These are phyloP conservation scores for Sordariomycetes sp. DNA, from an alignment of 2,329 filamentous ascomycete genomes.

Conservation along the genomic window DNA sequence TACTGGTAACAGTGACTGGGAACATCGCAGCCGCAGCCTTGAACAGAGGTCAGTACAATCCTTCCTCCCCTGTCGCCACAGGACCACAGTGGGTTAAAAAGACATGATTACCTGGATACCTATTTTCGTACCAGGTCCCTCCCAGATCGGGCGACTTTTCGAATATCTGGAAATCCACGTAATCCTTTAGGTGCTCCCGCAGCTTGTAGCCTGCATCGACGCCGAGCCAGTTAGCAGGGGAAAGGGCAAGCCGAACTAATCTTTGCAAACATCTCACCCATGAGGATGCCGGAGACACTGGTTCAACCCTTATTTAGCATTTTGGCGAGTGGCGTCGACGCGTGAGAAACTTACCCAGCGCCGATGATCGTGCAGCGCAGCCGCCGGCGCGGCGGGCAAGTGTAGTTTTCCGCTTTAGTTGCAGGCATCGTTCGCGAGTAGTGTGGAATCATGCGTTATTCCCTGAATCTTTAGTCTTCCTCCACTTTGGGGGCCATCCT, in stretches of 20 bases:
- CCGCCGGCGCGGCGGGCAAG: too few species aligned
- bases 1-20: slow-evolving; percentile 30
- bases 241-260: background rate
- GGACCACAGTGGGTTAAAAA: slow-evolving; percentile 22
- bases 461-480: background rate
- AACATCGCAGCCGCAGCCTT: slow-evolving; percentile 28
- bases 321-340: background rate
- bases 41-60: slow-evolving; percentile 7
- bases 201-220: slow-evolving; percentile 11
- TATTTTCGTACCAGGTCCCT: slow-evolving; percentile 12
- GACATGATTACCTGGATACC: slow-evolving; percentile 13
- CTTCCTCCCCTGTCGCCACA: slow-evolving; percentile 17
- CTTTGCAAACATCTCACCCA: background rate
- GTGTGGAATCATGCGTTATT: background rate
- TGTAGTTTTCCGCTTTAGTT: background rate
- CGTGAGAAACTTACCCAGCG: slow-evolving; percentile 7
- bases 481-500: background rate
- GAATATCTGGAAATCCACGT: slow-evolving; percentile 14
- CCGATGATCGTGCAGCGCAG: slow-evolving; percentile 11
- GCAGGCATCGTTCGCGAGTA: background rate
- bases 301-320: background rate
- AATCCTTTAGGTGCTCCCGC: slow-evolving; percentile 8
- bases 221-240: background rate
- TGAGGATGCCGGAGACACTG: background rate
- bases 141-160: slow-evolving; percentile 6